Percentiles rank a stretch among this genome's conserved stretches.
These are phyloP conservation scores for Lophium mytilinum DNA, from an alignment of 495 filamentous ascomycete genomes.

Conservation along the genomic window DNA sequence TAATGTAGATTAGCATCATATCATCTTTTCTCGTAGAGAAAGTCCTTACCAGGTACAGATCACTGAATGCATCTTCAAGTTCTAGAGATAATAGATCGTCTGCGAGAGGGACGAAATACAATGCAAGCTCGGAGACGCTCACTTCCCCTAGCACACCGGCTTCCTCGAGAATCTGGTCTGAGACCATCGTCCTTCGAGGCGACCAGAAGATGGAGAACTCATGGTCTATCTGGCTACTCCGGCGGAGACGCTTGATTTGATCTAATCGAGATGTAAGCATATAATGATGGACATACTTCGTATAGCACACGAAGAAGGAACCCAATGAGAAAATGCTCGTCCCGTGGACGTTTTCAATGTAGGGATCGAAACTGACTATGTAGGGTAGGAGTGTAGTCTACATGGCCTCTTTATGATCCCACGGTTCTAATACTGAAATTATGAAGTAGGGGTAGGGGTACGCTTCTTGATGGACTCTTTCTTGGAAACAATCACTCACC, in stretches of 20 bases:
- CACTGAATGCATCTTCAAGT: constrained; percentile 74
- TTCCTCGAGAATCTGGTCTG: constrained; percentile 86
- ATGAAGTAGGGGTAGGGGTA: not conserved
- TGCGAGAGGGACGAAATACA: constrained; percentile 87
- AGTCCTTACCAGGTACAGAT: constrained; percentile 66
- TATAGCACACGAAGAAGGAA: constrained; percentile 9
- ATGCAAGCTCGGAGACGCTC: constrained; percentile 72
- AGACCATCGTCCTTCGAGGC: constrained; percentile 83
- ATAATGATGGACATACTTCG: not conserved
- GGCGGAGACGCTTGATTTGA: constrained; percentile 84
- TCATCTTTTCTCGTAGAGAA: not conserved
- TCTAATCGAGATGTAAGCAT: constrained; percentile 44
- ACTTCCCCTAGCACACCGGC: constrained; percentile 89
- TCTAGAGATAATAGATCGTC: constrained; percentile 87
- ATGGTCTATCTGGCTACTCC: constrained; percentile 76
- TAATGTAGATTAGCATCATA: constrained; percentile 30
- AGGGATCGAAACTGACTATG: constrained; percentile 59
- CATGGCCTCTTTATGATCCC: constrained; percentile 56
- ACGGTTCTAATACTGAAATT: not conserved
- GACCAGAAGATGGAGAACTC: constrained; percentile 94
- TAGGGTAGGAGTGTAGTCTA: constrained; percentile 50
- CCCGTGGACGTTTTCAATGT: constrained; percentile 39
- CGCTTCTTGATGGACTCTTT: not conserved
- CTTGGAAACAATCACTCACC: constrained; percentile 45
- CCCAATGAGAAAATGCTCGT: constrained; percentile 3